These are phyloP conservation scores for Talaromyces amestolkiae DNA, from an alignment of 2,329 filamentous ascomycete species.

Conservation along the genomic window DNA sequence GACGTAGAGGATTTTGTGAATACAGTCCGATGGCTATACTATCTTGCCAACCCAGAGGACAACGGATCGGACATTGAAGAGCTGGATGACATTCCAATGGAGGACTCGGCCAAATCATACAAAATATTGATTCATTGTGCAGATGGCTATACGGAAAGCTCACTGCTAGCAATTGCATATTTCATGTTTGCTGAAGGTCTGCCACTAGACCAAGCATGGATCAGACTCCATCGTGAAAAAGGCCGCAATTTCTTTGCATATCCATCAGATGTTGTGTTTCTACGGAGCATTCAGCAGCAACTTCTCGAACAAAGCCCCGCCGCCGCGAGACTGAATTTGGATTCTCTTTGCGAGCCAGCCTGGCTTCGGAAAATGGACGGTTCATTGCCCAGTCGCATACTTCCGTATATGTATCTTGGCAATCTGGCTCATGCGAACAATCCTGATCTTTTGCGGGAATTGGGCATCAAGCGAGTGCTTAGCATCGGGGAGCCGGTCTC, in stretches of 20 bases:
- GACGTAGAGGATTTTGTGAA: slow-evolving; percentile 83
- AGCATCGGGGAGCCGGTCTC: slow-evolving; percentile 86
- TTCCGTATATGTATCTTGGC: slow-evolving; percentile 94
- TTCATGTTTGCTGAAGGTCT: slow-evolving; percentile 86
- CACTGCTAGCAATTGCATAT: slow-evolving; percentile 84
- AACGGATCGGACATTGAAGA: slow-evolving; percentile 43
- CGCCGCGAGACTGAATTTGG: slow-evolving; percentile 23
- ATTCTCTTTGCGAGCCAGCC: slow-evolving; percentile 54
- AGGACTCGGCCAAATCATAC: slow-evolving; percentile 46
- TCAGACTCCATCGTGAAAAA: slow-evolving; percentile 75
- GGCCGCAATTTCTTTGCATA: slow-evolving; percentile 96
- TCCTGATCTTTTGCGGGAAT: slow-evolving; percentile 70
- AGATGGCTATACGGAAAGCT: slow-evolving; percentile 94
- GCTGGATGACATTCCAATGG: slow-evolving; percentile 59
- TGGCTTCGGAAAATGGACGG: slow-evolving; percentile 87
- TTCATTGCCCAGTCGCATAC: slow-evolving; percentile 80
- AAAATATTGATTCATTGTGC: slow-evolving; percentile 88
- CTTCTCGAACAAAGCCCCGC: slow-evolving; percentile 58
- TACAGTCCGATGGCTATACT: slow-evolving; percentile 86
- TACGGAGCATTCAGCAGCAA: slow-evolving; percentile 73
- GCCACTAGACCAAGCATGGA: slow-evolving; percentile 80
- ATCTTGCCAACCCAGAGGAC: slow-evolving; percentile 65
- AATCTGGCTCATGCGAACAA: slow-evolving; percentile 95
- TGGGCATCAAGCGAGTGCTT: slow-evolving; percentile 84
- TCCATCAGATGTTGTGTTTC: slow-evolving; percentile 77